phyloP scores from a whole-genome alignment of 2,329 filamentous ascomycete genomes.

The Trichoderma sp. region DNA sequence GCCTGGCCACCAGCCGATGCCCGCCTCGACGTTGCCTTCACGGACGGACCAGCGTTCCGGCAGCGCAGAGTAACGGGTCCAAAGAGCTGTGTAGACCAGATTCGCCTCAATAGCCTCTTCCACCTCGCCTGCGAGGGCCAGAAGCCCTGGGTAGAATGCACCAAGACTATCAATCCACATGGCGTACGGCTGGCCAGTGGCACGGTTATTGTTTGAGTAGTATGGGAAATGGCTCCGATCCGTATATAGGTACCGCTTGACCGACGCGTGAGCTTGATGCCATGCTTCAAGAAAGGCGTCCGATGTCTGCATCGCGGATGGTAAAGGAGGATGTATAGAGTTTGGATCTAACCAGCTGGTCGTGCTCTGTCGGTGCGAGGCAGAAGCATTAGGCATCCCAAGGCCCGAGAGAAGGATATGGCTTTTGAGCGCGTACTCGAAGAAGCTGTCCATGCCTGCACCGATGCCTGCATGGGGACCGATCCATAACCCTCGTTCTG shows the following conservation, averaged over 20 bases:
- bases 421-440: slow-evolving; percentile 95
- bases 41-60: slow-evolving; percentile 92
- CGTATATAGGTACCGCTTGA: slow-evolving; percentile 89
- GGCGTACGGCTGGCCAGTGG: slow-evolving; percentile 82
- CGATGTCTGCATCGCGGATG: slow-evolving; percentile 67
- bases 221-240: slow-evolving; percentile 78
- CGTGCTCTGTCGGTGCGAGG: slow-evolving; percentile 45
- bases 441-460: slow-evolving; percentile 96
- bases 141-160: slow-evolving; percentile 89
- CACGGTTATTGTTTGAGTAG: slow-evolving; percentile 86
- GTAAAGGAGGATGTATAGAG: slow-evolving; percentile 59
- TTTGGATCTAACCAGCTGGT: slow-evolving; percentile 64
- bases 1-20: slow-evolving; percentile 91
- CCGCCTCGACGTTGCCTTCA: slow-evolving; percentile 80
- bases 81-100: slow-evolving; percentile 86
- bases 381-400: slow-evolving; percentile 53
- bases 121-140: slow-evolving; percentile 83
- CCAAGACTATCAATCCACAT: slow-evolving; percentile 97
- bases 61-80: slow-evolving; percentile 91
- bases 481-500: slow-evolving; percentile 87
- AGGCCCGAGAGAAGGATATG: slow-evolving; percentile 85
- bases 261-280: slow-evolving; percentile 81
- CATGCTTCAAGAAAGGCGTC: slow-evolving; percentile 80
- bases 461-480: slow-evolving; percentile 90
- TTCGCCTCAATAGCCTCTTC: slow-evolving; percentile 91